Base-by-base conservation (phyloP, 768 basidiomycete genomes). In the Fibroporia radiculosa region DNA sequence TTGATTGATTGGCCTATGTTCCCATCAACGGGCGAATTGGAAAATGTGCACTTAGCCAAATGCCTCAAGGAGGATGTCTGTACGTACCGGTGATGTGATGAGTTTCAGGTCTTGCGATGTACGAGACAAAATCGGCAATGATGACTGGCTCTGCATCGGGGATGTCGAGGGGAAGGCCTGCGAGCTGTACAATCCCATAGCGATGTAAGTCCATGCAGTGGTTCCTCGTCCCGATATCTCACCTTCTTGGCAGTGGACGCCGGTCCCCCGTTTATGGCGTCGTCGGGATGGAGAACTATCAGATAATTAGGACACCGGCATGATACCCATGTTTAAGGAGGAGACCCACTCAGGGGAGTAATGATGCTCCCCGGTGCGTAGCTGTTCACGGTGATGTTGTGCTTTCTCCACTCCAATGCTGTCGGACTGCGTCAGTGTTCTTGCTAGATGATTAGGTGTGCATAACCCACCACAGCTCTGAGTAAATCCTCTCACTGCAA, bases 351-450 rank as follows among this genome's bases (percentile, higher is more conserved):
- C 39, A 60, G 38, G 1, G 38, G 28, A 1, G 60, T 59, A 18
- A 51, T 31, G 18, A 60, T 56, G 23, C 52, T 39, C 4, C 61
- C 61, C 1, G 61, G 59, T 4, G 57, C 52, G 32, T 58, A 60
- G 11, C 49, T 49, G 34, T 62, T 62, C 11, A 60, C 58, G 3
- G 58, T 59, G 31, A 62, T 59, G 3, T 52, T 45, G 29, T 53
- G 29, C 27, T 45, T 27, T 12, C 16, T n/a, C 45, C 56, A 39
- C 40, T 58, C 57, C n/a, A 16, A 12, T 11, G 56, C 55, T 57
- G 26, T n/a, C 16, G 40, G 10, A 16, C 25, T 25, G 7, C 27
- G n/a, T 36, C 16, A 16, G 18, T 18, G 7, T 7, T 24, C 20
- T 22, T 26, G 2, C 6, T 40, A 3, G 20, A 8, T n/a, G 20